Base-by-base conservation (phyloP, 768 basidiomycete species). In the Coprinopsis marcescibilis region DNA sequence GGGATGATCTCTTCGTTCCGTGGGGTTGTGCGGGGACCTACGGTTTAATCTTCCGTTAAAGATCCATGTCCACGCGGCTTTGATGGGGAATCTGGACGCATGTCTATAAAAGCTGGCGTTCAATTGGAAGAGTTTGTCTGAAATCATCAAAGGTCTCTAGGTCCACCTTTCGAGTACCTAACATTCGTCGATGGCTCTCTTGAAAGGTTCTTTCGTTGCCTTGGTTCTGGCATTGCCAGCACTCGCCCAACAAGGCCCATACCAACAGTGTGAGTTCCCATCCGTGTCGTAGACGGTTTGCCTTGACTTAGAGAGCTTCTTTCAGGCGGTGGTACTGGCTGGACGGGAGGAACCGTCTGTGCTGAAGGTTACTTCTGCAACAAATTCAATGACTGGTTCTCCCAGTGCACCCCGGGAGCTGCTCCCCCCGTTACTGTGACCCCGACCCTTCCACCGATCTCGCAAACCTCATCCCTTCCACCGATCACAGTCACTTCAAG, bases 331-430 rank as follows among this genome's bases (percentile, higher is more conserved):
- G 46, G 39, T 34, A 33, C 11, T 42, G 30, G 29, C 12, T 41
- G 39, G 39, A 35, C 39, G 19, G 46, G 12, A 6, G 17, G 27
- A 1, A 48, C 46, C 35, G 35, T 23, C 13, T 41, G 46, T n/a
- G 38, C 24, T 4, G 7, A 15, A 2, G 46, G 46, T 24, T 39
- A 39, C 21, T 21, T 27, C 2, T 42, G 46, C n/a, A 42, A 8
- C 39, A 41, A 41, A 13, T n/a, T 41, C n/a, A 48, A 48, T 41
- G 53, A 59, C 19, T 69, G 47, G 13, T 69, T 64, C 49, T 67
- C 53, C 11, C 67, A 69, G 43, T 69, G 67, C 51, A 52, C 63
- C 2, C 64, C 65, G 17, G 63, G 60, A 8, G 47, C 55, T 8
- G 46, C 55, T 7, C 24, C 54, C 2, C 41, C 52, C 32, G 20